Percentiles rank a stretch among this genome's conserved stretches.
Evolutionary conservation across 345 rosid genomes (phyloP).

Genomic region (Abelmoschus esculentus): DNA sequence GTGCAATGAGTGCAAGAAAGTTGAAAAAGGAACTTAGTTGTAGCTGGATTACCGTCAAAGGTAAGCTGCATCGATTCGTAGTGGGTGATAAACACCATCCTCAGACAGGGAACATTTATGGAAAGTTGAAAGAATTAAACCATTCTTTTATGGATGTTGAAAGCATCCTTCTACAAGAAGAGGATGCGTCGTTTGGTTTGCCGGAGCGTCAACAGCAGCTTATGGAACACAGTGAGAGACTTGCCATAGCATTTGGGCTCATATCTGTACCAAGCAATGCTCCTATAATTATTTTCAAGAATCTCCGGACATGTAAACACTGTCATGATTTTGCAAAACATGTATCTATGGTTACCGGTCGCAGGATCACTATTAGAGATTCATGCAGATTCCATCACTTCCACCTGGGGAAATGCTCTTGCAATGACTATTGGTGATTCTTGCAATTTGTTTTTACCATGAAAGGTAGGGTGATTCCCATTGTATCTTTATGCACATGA

Average conservation of each 20-base stretch:
- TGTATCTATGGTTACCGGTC: constrained; percentile 42
- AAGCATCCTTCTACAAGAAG: constrained; percentile 26
- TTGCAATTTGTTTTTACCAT: background rate
- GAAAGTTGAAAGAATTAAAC: constrained; percentile 46
- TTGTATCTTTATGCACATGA: background rate
- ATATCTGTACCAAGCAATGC: constrained; percentile 34
- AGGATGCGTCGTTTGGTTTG: constrained; percentile 30
- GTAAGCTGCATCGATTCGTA: constrained; percentile 53
- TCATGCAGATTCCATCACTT: constrained; percentile 68
- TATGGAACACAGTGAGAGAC: constrained; percentile 68
- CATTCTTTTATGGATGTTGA: constrained; percentile 9
- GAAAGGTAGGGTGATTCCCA: background rate
- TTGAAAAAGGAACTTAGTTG: constrained; percentile 65
- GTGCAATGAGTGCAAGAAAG: constrained; percentile 47
- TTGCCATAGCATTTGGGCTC: constrained; percentile 67
- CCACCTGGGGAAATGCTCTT: constrained; percentile 56
- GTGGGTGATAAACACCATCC: constrained; percentile 75
- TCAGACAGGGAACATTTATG: constrained; percentile 41
- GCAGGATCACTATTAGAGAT: constrained; percentile 50
- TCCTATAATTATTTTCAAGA: constrained; percentile 61
- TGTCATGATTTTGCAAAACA: constrained; percentile 74
- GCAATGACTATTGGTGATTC: constrained; percentile 67
- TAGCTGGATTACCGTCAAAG: constrained; percentile 64
- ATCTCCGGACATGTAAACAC: constrained; percentile 59
- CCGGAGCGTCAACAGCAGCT: constrained; percentile 49